Conservation (phyloP, 345 rosid genomes). For the Citropsis articulata region DNA sequence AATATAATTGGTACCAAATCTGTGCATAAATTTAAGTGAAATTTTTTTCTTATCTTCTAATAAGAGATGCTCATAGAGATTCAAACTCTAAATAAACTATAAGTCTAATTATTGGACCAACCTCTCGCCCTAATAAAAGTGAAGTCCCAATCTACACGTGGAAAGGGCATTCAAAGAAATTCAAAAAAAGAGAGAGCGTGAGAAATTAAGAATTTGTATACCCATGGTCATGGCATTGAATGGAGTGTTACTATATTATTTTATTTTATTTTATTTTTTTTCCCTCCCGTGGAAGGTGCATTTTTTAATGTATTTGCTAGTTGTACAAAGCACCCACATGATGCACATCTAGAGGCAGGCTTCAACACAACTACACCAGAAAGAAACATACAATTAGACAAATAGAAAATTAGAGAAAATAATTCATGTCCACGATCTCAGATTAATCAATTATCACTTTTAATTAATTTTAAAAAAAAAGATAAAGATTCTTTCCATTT, state of each 20-base stretch:
- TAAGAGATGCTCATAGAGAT: background rate
- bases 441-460: slow-evolving; percentile 8
- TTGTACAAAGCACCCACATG: slow-evolving; percentile 12
- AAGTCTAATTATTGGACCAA: background rate
- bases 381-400: background rate
- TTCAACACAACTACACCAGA: background rate
- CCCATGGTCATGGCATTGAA: background rate
- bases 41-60: background rate
- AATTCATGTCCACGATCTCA: background rate
- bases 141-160: background rate
- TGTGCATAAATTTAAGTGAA: no score
- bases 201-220: background rate
- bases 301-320: background rate
- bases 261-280: background rate
- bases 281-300: background rate
- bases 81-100: no score
- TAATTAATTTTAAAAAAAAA: background rate
- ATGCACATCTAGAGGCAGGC: background rate
- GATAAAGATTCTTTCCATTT: slow-evolving; percentile 27
- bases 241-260: background rate
- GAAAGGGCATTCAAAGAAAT: no score
- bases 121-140: background rate
- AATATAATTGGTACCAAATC: no score
- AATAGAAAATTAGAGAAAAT: background rate
- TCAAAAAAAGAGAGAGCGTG: background rate